Conservation (phyloP, 1,284 basidiomycete species). For the Earliella scabrosa region DNA sequence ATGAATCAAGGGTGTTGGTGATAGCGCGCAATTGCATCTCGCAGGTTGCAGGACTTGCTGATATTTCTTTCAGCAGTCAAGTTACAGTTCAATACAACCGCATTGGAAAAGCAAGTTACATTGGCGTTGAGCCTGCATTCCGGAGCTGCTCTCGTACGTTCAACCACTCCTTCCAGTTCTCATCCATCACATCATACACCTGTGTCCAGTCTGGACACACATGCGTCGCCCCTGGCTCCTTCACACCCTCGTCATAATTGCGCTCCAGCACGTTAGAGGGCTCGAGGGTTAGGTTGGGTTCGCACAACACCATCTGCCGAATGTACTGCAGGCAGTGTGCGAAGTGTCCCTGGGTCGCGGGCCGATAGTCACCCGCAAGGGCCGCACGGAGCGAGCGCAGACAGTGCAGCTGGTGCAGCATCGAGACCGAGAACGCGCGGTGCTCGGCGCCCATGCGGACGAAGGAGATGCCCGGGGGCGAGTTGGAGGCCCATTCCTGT, state of each 20-base stretch:
- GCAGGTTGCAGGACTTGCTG: too few relatives aligned
- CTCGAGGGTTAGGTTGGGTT: conserved; percentile 40
- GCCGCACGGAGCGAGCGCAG: conserved; percentile 26
- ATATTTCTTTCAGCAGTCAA: too few relatives aligned
- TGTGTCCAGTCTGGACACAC: conserved; percentile 36
- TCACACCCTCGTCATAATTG: conserved; percentile 19
- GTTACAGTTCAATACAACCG: too few relatives aligned
- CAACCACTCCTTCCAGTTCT: too few relatives aligned
- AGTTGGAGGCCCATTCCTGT: not conserved
- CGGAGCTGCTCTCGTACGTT: too few relatives aligned
- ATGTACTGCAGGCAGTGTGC: conserved; percentile 40
- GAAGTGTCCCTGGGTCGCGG: conserved; percentile 22
- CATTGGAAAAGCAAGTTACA: too few relatives aligned
- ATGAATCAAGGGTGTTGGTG: too few relatives aligned
- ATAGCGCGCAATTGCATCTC: too few relatives aligned
- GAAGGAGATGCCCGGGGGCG: not conserved
- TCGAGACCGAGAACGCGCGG: conserved; percentile 22
- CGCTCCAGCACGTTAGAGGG: conserved; percentile 33
- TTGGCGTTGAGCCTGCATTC: too few relatives aligned
- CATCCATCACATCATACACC: conserved; percentile 16
- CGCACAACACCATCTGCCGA: conserved; percentile 37
- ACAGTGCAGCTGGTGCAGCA: conserved; percentile 35
- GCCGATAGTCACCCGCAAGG: conserved; percentile 14
- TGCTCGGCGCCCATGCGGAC: conserved; percentile 17
- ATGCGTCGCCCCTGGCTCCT: conserved; percentile 29